phyloP scores from a whole-genome alignment of 176 grass and related monocot species.

The Cocos nucifera region DNA sequence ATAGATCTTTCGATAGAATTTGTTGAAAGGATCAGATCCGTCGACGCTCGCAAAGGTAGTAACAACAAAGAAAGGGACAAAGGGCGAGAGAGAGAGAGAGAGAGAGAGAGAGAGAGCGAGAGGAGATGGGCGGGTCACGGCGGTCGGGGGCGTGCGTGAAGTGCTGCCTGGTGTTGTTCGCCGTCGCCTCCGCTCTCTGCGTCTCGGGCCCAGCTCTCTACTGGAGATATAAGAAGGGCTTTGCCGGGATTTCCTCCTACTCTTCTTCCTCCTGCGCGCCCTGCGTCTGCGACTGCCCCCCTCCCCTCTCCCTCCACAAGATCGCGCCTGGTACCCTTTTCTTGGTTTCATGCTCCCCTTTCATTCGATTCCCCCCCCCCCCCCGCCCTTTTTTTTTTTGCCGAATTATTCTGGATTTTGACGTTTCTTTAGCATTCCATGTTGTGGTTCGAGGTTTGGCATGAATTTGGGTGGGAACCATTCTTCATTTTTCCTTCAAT shows the following conservation, averaged over 20 bases:
- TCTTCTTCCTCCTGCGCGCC: constrained; percentile 34
- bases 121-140: constrained; percentile 26
- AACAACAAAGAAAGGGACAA: too few species aligned
- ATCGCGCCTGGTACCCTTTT: constrained; percentile 51
- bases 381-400: too few species aligned
- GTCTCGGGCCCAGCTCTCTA: constrained; percentile 89
- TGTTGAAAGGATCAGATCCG: too few species aligned
- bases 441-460: too few species aligned
- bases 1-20: too few species aligned
- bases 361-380: background rate
- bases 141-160: constrained; percentile 54
- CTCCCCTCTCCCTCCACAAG: constrained; percentile 65
- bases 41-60: too few species aligned
- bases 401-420: background rate
- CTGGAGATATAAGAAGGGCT: constrained; percentile 83
- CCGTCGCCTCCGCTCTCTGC: constrained; percentile 83
- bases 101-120: too few species aligned
- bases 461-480: too few species aligned
- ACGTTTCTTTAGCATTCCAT: background rate
- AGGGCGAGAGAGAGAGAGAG: too few species aligned
- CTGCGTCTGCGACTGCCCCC: constrained; percentile 83
- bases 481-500: too few species aligned
- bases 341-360: too few species aligned
- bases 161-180: constrained; percentile 82
- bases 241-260: constrained; percentile 18